A percentile compares a stretch with the other conserved stretches of the same genome.
These are phyloP conservation scores for Heliamphora ciliata DNA, from an alignment of 179 eudicot species.

Conservation along the genomic window DNA sequence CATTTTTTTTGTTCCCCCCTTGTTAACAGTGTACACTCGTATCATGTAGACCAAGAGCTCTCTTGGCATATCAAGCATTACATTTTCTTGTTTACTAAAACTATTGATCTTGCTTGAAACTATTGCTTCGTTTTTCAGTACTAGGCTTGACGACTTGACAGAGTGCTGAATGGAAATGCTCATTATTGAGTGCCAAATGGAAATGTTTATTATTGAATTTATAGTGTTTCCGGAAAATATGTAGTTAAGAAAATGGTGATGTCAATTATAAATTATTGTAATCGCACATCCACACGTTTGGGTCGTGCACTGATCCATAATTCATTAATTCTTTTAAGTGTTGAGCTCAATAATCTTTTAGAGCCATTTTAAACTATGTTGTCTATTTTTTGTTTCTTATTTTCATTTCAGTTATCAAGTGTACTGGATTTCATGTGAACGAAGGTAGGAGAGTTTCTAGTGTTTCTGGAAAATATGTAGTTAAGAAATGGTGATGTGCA, in stretches of 20 bases:
- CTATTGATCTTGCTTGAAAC: background rate
- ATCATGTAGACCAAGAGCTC: slow-evolving; percentile 1
- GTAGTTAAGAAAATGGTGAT: background rate
- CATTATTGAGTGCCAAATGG: background rate
- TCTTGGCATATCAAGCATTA: background rate
- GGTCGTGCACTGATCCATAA: background rate
- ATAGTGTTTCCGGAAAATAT: background rate
- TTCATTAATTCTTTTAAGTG: background rate
- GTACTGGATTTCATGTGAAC: slow-evolving; percentile 58
- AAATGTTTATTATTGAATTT: background rate
- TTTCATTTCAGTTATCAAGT: slow-evolving; percentile 61
- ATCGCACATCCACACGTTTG: background rate
- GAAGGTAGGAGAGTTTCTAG: slow-evolving; percentile 29
- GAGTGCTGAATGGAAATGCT: background rate
- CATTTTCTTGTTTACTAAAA: background rate
- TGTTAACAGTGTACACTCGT: background rate
- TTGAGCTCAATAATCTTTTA: background rate
- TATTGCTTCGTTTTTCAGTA: background rate
- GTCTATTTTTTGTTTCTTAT: background rate
- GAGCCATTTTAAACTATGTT: background rate
- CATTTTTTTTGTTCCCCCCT: background rate
- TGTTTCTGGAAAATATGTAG: background rate
- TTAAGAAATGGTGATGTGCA: background rate
- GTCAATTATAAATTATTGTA: background rate
- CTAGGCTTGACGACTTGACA: background rate